These are phyloP conservation scores for Calonectria pauciramosa DNA, from an alignment of 2,329 filamentous ascomycete genomes.

Conservation along the genomic window DNA sequence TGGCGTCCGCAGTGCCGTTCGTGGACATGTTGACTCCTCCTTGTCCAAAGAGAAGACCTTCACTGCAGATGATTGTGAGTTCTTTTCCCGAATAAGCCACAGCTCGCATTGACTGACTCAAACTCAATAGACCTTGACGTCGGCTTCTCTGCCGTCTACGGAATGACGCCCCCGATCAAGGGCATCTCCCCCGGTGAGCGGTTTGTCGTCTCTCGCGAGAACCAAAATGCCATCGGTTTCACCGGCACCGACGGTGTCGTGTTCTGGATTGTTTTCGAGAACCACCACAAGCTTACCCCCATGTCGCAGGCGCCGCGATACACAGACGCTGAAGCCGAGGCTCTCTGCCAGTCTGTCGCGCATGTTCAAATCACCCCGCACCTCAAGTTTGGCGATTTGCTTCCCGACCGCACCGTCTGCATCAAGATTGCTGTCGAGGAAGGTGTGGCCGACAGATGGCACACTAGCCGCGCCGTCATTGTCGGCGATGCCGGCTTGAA, in stretches of 20 bases:
- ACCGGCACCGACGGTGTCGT: constrained; percentile 4
- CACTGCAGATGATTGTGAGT: constrained; percentile 1
- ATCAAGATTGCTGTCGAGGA: constrained; percentile 3
- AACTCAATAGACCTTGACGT: not conserved
- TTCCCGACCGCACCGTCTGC: constrained; percentile 7
- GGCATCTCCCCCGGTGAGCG: constrained; percentile 2
- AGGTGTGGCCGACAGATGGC: not conserved
- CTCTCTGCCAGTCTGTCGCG: constrained; percentile 4
- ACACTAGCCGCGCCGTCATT: not conserved
- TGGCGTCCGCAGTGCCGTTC: constrained; percentile 2
- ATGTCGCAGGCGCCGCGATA: not conserved
- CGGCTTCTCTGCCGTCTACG: constrained; percentile 5
- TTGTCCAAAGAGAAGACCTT: not conserved
- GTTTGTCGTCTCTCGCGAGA: constrained; percentile 1
- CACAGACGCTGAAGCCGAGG: not conserved
- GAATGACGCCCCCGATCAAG: not conserved
- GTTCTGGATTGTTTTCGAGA: constrained; percentile 10
- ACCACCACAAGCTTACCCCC: not conserved
- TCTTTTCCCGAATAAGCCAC: not conserved
- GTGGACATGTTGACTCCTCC: not conserved
- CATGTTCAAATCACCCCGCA: constrained; percentile 6
- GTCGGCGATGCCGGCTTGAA: not conserved
- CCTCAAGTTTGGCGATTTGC: constrained; percentile 5
- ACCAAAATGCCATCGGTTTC: constrained; percentile 3
- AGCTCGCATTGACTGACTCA: not conserved